Conservation (phyloP, 2,329 filamentous ascomycete genomes). For the Xylariaceae sp. region DNA sequence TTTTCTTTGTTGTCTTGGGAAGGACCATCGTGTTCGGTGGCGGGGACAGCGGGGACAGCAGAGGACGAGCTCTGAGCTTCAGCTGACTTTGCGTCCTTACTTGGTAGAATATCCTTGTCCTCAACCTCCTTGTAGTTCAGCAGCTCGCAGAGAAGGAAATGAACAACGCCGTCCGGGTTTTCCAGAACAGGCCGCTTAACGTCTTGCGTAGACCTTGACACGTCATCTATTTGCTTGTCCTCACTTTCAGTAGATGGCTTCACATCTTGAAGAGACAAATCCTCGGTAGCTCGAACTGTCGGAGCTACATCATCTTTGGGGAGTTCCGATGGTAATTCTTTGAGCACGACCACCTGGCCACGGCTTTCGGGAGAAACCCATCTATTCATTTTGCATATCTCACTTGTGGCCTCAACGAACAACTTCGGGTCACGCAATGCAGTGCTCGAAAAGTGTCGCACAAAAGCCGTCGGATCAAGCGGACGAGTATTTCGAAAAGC, state of each 20-base stretch:
- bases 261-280: constrained; percentile 46
- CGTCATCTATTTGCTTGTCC: constrained; percentile 60
- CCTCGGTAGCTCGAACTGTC: constrained; percentile 41
- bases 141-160: constrained; percentile 89
- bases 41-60: constrained; percentile 23
- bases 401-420: constrained; percentile 84
- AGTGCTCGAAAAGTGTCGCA: constrained; percentile 73
- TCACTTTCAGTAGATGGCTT: constrained; percentile 56
- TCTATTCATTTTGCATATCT: constrained; percentile 70
- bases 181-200: constrained; percentile 87
- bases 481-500: constrained; percentile 49
- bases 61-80: constrained; percentile 29
- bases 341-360: constrained; percentile 36
- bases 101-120: constrained; percentile 60
- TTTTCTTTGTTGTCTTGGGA: constrained; percentile 48
- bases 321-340: constrained; percentile 30
- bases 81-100: constrained; percentile 39
- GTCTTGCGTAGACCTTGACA: constrained; percentile 51
- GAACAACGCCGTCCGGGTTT: constrained; percentile 89
- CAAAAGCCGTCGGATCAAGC: constrained; percentile 67
- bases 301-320: constrained; percentile 39
- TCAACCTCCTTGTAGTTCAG: constrained; percentile 90
- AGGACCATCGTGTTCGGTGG: constrained; percentile 17
- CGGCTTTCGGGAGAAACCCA: constrained; percentile 42
- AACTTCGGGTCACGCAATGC: constrained; percentile 77